Percentiles rank a stretch among this genome's conserved stretches.
phyloP scores from a whole-genome alignment of 202 grass and related monocot species.

The Elaeis oleifera region DNA sequence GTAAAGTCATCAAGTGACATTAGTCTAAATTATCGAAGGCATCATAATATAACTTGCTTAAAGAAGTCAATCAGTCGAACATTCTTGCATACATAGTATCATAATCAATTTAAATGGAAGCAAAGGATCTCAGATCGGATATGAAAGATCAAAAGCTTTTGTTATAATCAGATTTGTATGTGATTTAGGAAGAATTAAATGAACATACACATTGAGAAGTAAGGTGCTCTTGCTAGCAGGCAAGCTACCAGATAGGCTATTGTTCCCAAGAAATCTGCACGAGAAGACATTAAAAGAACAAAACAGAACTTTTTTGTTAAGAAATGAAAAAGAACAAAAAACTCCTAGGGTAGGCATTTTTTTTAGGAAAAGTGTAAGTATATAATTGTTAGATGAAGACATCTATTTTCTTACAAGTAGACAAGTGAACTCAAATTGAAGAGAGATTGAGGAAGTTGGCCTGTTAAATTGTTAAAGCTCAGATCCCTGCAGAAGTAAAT shows the following conservation, averaged over 20 bases:
- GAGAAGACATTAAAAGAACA: not conserved
- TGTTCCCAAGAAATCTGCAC: not conserved
- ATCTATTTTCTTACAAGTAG: constrained; percentile 25
- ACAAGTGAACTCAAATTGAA: constrained; percentile 28
- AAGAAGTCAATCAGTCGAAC: too few relatives aligned
- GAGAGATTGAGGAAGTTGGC: constrained; percentile 30
- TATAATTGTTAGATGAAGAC: too few relatives aligned
- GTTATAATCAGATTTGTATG: too few relatives aligned
- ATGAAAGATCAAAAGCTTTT: too few relatives aligned
- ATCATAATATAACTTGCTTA: too few relatives aligned
- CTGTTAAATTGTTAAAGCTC: constrained; percentile 40
- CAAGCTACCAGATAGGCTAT: constrained; percentile 24
- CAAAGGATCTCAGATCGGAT: too few relatives aligned
- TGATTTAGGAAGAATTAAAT: not conserved
- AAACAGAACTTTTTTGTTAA: not conserved
- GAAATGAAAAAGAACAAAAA: not conserved
- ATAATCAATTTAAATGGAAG: too few relatives aligned
- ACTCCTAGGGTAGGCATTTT: not conserved
- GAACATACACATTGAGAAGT: constrained; percentile 29
- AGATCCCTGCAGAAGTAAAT: constrained; percentile 29
- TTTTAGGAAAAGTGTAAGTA: too few relatives aligned
- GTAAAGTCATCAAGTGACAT: too few relatives aligned
- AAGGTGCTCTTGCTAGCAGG: constrained; percentile 26
- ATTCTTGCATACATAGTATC: too few relatives aligned
- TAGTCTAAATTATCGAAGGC: too few relatives aligned